Evolutionary conservation across 2,329 filamentous ascomycete genomes (phyloP), one percentile per base, ranked within the genome.

Genomic region (Kalmusia sp.): DNA sequence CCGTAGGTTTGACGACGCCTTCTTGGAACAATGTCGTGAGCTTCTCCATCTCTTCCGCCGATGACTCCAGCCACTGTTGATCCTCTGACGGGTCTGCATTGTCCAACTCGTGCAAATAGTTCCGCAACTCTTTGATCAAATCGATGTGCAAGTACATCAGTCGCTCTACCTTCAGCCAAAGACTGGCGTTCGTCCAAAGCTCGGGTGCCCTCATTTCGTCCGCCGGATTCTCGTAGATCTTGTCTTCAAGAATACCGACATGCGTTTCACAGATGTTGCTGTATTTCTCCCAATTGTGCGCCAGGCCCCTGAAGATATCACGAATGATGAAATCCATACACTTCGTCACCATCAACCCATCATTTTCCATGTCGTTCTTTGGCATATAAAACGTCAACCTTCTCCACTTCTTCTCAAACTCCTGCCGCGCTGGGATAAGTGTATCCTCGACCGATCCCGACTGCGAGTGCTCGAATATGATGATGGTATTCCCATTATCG

Each of bases 151-250:
- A 73, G 62, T 77, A 80, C 61, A 82, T 75, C 35, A 83, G 64
- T 34, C 82, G 80, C 57, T 82, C 80, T 8, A 81, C 74, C 52
- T 80, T 81, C n/a, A 82, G 69, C 80, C 81, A 83, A 8, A 76
- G 59, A 14, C 74, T 77, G 21, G 78, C 79, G 58, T 82, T 82
- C 11, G 70, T 73, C 79, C 81, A 84, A 6, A 83, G 68, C 53
- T 83, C 80, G 1, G 79, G 79, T 0, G 81, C 81, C 2, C 80
- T 73, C 8, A 75, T 78, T 56, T 83, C 80, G 46, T 84, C 81
- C 3, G 81, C 80, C 0, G 81, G 81, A 28, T 79, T 79, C 27
- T 82, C 82, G 52, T 82, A 84, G 46, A 84, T 79, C 52, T 67
- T 72, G 53, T 71, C 68, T 45, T 70, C 51, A 4, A 83, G 69